phyloP scores from a whole-genome alignment of 148 eudicot species.

The Linanthus parryae region DNA sequence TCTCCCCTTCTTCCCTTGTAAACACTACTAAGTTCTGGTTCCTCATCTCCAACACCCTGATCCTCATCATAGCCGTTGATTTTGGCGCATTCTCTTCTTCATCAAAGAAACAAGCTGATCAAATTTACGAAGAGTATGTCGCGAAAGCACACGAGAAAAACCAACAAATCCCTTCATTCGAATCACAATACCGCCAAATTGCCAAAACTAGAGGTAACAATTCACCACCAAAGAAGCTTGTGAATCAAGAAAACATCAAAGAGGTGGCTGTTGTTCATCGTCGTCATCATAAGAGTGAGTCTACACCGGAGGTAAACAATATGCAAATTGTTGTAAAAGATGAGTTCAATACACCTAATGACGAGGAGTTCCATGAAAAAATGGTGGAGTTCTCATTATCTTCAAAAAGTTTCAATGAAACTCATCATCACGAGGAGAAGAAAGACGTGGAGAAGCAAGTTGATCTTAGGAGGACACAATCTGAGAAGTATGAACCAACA shows the following conservation, averaged over 20 bases:
- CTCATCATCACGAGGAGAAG: conserved; percentile 5
- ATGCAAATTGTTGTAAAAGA: conserved; percentile 1
- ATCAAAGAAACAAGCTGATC: conserved; percentile 3
- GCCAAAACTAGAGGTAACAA: neutral
- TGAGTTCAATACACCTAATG: neutral
- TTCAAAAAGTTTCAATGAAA: neutral
- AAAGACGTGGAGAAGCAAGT: neutral
- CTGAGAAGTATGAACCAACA: conserved; percentile 9
- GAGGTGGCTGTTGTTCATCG: neutral
- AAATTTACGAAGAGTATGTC: conserved; percentile 7
- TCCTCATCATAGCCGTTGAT: conserved; percentile 42
- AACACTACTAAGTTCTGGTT: conserved; percentile 47
- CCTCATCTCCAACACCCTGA: conserved; percentile 31
- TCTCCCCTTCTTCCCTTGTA: conserved; percentile 28
- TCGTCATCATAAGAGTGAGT: neutral
- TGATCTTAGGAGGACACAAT: conserved; percentile 9
- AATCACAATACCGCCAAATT: conserved; percentile 1
- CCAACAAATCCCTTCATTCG: neutral
- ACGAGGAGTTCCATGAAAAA: neutral
- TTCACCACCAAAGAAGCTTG: neutral
- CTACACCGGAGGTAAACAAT: neutral
- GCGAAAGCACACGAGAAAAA: neutral
- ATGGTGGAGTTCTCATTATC: neutral
- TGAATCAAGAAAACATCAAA: conserved; percentile 16
- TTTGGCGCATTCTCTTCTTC: conserved; percentile 30